Evolutionary conservation across 2,329 filamentous ascomycete species (phyloP).

Genomic region (Hypoxylon sp.): DNA sequence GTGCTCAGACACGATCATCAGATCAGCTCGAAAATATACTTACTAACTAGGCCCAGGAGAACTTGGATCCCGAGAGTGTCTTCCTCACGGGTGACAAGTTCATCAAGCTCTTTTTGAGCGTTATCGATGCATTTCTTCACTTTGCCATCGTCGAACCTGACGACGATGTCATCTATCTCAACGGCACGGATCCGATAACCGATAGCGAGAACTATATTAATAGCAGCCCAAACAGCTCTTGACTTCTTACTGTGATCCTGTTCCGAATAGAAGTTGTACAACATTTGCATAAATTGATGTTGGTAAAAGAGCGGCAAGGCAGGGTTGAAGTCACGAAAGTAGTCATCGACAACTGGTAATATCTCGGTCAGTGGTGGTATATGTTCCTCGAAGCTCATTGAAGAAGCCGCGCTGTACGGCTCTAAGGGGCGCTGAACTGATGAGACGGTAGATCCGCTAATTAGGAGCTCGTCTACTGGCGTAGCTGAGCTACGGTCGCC

Average conservation of each 20-base stretch:
- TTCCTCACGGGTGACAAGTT: constrained; percentile 57
- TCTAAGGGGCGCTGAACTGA: background rate
- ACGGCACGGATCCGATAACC: constrained; percentile 52
- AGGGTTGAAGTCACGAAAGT: constrained; percentile 57
- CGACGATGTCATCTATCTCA: constrained; percentile 37
- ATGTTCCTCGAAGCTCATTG: constrained; percentile 8
- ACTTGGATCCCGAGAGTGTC: constrained; percentile 59
- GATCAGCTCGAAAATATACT: constrained; percentile 18
- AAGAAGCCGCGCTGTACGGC: background rate
- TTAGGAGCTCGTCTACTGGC: constrained; percentile 11
- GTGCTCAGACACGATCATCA: background rate
- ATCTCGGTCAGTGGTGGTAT: constrained; percentile 56
- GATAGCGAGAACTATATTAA: constrained; percentile 59
- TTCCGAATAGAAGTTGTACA: constrained; percentile 56
- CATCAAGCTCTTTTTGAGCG: constrained; percentile 58
- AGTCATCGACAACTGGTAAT: constrained; percentile 57
- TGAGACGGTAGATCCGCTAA: background rate
- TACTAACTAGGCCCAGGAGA: constrained; percentile 57
- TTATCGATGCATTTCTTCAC: constrained; percentile 56
- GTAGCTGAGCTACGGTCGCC: constrained; percentile 9
- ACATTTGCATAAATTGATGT: constrained; percentile 56
- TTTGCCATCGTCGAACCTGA: constrained; percentile 41
- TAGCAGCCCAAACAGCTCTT: constrained; percentile 56
- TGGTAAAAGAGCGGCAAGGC: constrained; percentile 59
- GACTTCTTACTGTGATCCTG: constrained; percentile 42